phyloP scores from a whole-genome alignment of 2,329 filamentous ascomycete species.

The Aspergillus sclerotialis region DNA sequence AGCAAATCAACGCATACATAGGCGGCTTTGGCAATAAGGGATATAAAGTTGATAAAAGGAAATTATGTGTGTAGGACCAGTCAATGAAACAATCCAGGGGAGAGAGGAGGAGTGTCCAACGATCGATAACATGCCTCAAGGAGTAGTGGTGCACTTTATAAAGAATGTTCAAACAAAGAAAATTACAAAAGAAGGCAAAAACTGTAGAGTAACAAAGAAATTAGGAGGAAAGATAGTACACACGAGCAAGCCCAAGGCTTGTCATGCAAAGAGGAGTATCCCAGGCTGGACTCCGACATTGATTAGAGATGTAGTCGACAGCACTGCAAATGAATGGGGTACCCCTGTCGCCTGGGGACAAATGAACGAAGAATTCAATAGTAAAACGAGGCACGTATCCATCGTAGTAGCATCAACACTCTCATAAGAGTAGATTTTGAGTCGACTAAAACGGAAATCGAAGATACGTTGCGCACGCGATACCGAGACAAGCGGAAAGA shows the following conservation, averaged over 20 bases:
- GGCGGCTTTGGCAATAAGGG: neutral
- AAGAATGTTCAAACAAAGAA: no score
- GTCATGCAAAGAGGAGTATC: constrained; percentile 6
- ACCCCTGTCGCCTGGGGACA: constrained; percentile 2
- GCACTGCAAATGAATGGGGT: constrained; percentile 1
- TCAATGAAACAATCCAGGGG: constrained; percentile 1
- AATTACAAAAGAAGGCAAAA: constrained; percentile 5
- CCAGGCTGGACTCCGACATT: no score
- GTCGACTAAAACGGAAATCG: constrained; percentile 6
- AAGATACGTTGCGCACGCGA: constrained; percentile 13
- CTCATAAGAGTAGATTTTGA: constrained; percentile 11
- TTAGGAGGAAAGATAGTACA: constrained; percentile 9
- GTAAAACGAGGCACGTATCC: constrained; percentile 21
- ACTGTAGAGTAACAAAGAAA: constrained; percentile 5
- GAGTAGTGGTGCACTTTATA: no score
- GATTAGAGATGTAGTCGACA: constrained; percentile 5
- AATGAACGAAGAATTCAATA: constrained; percentile 12
- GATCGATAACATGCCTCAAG: no score
- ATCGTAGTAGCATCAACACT: constrained; percentile 25
- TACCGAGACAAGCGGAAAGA: constrained; percentile 7
- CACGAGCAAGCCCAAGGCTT: constrained; percentile 9
- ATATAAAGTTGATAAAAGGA: constrained; percentile 3
- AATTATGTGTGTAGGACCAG: no score
- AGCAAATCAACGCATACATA: constrained; percentile 2
- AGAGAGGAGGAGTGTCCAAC: neutral